phyloP scores from a whole-genome alignment of 2,329 filamentous ascomycete species.

The Aspergillus bombycis region DNA sequence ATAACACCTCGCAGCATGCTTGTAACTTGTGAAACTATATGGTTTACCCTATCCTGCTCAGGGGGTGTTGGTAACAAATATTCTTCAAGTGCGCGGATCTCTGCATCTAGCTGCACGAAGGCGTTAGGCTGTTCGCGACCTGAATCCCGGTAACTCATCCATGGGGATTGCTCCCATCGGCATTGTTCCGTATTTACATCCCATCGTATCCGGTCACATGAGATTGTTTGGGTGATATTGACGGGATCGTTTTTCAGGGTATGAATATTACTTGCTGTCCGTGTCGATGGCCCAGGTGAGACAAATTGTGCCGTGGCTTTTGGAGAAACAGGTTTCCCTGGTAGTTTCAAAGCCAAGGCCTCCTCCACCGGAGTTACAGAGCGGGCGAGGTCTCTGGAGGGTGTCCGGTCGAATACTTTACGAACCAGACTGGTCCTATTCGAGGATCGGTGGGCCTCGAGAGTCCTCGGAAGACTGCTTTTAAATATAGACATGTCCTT shows the following conservation, averaged over 20 bases:
- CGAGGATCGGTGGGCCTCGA: constrained; percentile 44
- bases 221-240: background rate
- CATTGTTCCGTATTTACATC: constrained; percentile 14
- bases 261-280: background rate
- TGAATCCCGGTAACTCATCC: constrained; percentile 33
- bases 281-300: background rate
- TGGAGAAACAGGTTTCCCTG: background rate
- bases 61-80: constrained; percentile 48
- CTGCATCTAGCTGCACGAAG: constrained; percentile 41
- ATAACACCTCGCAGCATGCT: constrained; percentile 30
- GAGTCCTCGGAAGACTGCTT: constrained; percentile 41
- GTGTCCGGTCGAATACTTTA: constrained; percentile 27
- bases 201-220: constrained; percentile 10
- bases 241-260: background rate
- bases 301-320: background rate
- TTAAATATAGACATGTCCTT: constrained; percentile 32
- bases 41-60: constrained; percentile 42
- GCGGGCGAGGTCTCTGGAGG: constrained; percentile 19
- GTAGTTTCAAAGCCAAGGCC: no score
- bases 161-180: constrained; percentile 32
- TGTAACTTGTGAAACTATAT: constrained; percentile 32
- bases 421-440: constrained; percentile 43
- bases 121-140: constrained; percentile 22
- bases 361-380: constrained; percentile 18
- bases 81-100: constrained; percentile 50